These are phyloP conservation scores for Daldinia childiae DNA, from an alignment of 495 filamentous ascomycete genomes.

Conservation along the genomic window DNA sequence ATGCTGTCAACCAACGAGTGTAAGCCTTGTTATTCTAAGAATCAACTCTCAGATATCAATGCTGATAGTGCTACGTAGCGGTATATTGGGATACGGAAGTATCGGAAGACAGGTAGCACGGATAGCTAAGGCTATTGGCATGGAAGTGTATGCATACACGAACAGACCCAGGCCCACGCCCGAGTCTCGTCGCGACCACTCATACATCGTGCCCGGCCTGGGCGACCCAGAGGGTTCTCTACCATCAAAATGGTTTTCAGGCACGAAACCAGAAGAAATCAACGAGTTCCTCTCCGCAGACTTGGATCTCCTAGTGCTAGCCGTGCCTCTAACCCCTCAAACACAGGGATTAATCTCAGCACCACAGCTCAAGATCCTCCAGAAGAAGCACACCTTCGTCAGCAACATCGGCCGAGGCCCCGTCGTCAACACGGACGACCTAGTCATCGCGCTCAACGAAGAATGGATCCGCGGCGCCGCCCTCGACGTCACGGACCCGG, in stretches of 20 bases:
- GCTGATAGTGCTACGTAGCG: conserved; percentile 51
- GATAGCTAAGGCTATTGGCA: conserved; percentile 75
- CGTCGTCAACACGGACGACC: conserved; percentile 73
- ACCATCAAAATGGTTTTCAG: conserved; percentile 78
- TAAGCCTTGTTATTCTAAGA: conserved; percentile 36
- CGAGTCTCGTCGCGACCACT: conserved; percentile 66
- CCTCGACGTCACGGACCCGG: conserved; percentile 87
- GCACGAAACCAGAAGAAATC: conserved; percentile 66
- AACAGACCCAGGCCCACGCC: conserved; percentile 66
- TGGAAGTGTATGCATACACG: conserved; percentile 85
- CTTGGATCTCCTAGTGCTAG: conserved; percentile 79
- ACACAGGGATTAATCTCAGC: conserved; percentile 70
- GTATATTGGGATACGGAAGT: conserved; percentile 85
- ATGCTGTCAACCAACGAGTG: conserved; percentile 59
- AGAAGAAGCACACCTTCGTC: conserved; percentile 65
- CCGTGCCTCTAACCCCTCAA: conserved; percentile 74
- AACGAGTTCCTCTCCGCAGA: conserved; percentile 73
- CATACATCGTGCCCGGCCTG: conserved; percentile 77
- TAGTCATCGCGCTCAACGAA: conserved; percentile 69
- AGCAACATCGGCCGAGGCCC: conserved; percentile 80
- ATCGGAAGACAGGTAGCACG: conserved; percentile 82
- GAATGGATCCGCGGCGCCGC: conserved; percentile 74
- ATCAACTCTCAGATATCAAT: neutral
- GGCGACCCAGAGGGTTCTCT: conserved; percentile 80
- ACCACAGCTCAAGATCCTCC: conserved; percentile 73